These are phyloP conservation scores for Lactuca saligna DNA, from an alignment of 129 eudicot genomes.

Conservation along the genomic window DNA sequence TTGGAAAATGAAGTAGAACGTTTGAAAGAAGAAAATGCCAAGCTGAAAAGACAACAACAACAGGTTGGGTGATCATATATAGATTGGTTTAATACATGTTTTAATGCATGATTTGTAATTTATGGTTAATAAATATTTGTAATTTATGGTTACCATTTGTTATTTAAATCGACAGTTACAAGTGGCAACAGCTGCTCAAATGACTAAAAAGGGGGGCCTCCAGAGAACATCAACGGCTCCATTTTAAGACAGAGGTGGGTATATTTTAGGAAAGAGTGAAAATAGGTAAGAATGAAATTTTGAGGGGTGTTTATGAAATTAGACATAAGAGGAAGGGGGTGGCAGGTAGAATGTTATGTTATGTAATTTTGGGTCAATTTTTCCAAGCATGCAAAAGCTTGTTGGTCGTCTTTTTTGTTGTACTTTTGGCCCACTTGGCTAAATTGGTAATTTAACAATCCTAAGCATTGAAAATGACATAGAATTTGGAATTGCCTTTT, in stretches of 20 bases:
- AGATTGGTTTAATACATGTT: not conserved
- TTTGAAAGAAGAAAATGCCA: conserved; percentile 51
- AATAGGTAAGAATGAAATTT: conserved; percentile 29
- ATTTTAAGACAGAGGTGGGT: conserved; percentile 47
- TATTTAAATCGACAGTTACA: conserved; percentile 35
- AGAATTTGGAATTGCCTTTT: conserved; percentile 15
- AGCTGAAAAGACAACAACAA: conserved; percentile 50
- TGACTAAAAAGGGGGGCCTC: conserved; percentile 51
- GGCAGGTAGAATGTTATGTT: conserved; percentile 33
- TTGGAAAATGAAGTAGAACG: conserved; percentile 54
- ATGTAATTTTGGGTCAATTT: conserved; percentile 34
- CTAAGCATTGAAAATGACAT: conserved; percentile 23
- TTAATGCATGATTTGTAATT: not conserved
- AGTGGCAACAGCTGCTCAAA: conserved; percentile 48
- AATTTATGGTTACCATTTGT: not conserved
- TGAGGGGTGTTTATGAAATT: conserved; percentile 27
- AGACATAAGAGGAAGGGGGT: conserved; percentile 32
- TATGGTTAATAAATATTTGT: not conserved
- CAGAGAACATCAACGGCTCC: conserved; percentile 71
- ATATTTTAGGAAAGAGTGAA: conserved; percentile 36
- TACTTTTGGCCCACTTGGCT: conserved; percentile 33
- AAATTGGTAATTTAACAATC: conserved; percentile 36
- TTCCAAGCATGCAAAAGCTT: conserved; percentile 39
- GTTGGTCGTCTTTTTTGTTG: conserved; percentile 26
- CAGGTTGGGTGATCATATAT: conserved; percentile 29